A percentile compares a stretch with the other conserved stretches of the same genome.
phyloP scores from a whole-genome alignment of 345 rosid species.

The Crucihimalaya himalaica region DNA sequence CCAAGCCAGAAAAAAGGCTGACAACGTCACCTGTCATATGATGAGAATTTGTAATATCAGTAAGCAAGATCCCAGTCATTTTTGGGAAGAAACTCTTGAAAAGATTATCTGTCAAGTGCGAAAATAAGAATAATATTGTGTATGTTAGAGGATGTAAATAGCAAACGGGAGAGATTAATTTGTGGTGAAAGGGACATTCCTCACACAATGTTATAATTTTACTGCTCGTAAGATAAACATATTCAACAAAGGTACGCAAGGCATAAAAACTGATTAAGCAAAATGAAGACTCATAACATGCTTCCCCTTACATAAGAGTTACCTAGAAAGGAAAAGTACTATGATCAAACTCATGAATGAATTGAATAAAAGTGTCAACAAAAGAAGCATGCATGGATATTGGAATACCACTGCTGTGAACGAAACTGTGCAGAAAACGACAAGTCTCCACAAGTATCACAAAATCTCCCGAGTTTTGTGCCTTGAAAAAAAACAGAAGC shows the following conservation, averaged over 20 bases:
- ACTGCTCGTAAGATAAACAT: conserved; percentile 21
- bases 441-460: conserved; percentile 68
- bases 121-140: background rate
- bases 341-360: conserved; percentile 31
- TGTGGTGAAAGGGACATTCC: conserved; percentile 18
- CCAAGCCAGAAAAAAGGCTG: conserved; percentile 65
- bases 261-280: conserved; percentile 17
- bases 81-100: background rate
- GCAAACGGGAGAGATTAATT: conserved; percentile 1
- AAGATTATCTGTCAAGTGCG: background rate
- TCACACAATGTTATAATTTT: conserved; percentile 1
- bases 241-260: conserved; percentile 1
- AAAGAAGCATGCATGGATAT: conserved; percentile 19
- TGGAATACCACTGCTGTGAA: conserved; percentile 56
- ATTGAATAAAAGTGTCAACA: conserved; percentile 26
- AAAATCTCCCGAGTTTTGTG: conserved; percentile 59
- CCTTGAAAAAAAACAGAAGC: conserved; percentile 72
- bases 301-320: conserved; percentile 21
- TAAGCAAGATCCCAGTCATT: conserved; percentile 21
- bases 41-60: conserved; percentile 27
- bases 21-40: conserved; percentile 67
- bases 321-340: conserved; percentile 24
- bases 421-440: conserved; percentile 54
- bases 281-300: conserved; percentile 35
- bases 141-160: conserved; percentile 6